Base-by-base conservation (phyloP, 208 protist genomes). In the Acanthamoeba lenticulata region DNA sequence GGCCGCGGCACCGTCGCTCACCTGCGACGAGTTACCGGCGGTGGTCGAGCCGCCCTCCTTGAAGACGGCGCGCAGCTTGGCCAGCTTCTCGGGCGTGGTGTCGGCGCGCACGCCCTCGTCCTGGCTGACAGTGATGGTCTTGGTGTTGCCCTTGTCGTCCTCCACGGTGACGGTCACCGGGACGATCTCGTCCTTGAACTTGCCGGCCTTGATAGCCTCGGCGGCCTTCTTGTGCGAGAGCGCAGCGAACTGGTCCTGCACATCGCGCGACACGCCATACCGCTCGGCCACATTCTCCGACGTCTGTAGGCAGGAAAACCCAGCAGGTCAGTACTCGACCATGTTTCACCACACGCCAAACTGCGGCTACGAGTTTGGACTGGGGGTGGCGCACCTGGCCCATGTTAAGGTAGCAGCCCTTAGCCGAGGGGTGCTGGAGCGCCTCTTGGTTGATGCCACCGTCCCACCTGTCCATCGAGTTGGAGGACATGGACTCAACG, bases 1-100 rank as follows among this genome's bases (percentile, higher is more conserved):
- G n/a, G n/a, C n/a, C n/a, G n/a, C n/a, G n/a, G n/a, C n/a, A n/a
- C n/a, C n/a, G n/a, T n/a, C n/a, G 60, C 93, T 95, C 69, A 98
- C 88, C 90, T 96, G 97, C 3, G 96, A 97, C 3, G 97, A 92
- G 81, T 97, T 97, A 88, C 95, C 97, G 11, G 97, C 97, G 3
- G 97, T 98, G 49, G 97, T 95, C 17, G 96, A 96, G 29, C 97
- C 97, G 89, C 96, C 94, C 55, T 57, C 34, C 85, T 97, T 96
- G 42, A 97, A 69, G 21, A 65, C 81, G 34, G 81, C 29, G 81
- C 81, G 81, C 49, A 90, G 81, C 36, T 91, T 95, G 13, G 79
- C 34, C 4, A 98, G 55, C 86, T 97, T 95, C 57, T 97, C 96
- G 27, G 95, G 1, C 1, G 79, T 91, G 21, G 97, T 95, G 45